Evolutionary conservation across 208 protist genomes (phyloP).

Genomic region (Histomonas meleagridis): DNA sequence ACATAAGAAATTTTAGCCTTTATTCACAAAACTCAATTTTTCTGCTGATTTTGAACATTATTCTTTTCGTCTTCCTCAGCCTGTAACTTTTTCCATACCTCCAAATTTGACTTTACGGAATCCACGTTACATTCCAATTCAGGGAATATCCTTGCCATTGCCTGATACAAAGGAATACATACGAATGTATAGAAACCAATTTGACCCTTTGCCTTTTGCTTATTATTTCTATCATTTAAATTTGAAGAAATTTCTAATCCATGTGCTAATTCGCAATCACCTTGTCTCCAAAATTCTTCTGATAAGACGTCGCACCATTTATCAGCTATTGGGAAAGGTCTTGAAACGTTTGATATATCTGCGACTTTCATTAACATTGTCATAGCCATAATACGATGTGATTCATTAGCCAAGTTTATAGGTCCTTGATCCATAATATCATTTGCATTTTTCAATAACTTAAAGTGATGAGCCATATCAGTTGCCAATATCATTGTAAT

Average conservation of each 20-base stretch:
- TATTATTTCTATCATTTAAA: neutral
- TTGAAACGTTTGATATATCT: neutral
- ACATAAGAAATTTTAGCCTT: too few relatives aligned
- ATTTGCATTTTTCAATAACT: conserved; percentile 29
- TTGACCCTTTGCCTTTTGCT: neutral
- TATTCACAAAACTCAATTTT: too few relatives aligned
- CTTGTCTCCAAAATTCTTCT: conserved; percentile 18
- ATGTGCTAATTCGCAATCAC: neutral
- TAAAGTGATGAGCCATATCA: conserved; percentile 54
- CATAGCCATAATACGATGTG: conserved; percentile 10
- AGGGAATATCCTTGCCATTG: conserved; percentile 9
- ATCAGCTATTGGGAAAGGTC: neutral
- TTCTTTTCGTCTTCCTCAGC: neutral
- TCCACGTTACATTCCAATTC: neutral
- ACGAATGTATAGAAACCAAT: neutral
- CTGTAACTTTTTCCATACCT: neutral
- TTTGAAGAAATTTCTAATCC: neutral
- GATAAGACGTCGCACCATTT: neutral
- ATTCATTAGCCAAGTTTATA: neutral
- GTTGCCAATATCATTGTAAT: conserved; percentile 54
- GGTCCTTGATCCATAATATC: neutral
- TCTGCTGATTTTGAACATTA: too few relatives aligned
- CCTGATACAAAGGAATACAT: neutral
- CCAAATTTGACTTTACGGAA: neutral
- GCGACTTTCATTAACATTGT: conserved; percentile 1